Evolutionary conservation across 73 alveolate species (phyloP).

Genomic region (Stentor coeruleus): DNA sequence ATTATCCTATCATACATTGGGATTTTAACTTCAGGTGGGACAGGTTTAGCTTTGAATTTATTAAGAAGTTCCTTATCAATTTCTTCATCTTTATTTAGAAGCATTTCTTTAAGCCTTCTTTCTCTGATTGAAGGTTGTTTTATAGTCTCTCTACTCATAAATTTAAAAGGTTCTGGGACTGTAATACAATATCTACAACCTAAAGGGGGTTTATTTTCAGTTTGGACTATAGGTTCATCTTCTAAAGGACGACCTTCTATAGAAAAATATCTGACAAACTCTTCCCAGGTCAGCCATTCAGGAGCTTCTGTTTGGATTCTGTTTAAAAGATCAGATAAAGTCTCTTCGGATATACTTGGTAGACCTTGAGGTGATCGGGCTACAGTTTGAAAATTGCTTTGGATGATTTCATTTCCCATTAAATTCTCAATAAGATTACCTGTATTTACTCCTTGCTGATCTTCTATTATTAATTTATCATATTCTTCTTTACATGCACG

Average conservation of each 20-base stretch:
- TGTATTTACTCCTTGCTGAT: background rate
- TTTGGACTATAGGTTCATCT: conserved; percentile 48
- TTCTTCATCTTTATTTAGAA: conserved; percentile 50
- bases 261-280: conserved; percentile 66
- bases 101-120: conserved; percentile 66
- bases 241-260: conserved; percentile 74
- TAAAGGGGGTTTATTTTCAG: conserved; percentile 31
- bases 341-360: conserved; percentile 41
- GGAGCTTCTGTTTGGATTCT: conserved; percentile 65
- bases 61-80: conserved; percentile 44
- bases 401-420: background rate
- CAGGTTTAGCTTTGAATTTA: conserved; percentile 55
- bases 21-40: conserved; percentile 60
- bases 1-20: conserved; percentile 59
- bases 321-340: conserved; percentile 57
- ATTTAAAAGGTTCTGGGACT: conserved; percentile 73
- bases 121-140: conserved; percentile 56
- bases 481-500: background rate
- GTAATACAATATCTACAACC: conserved; percentile 60
- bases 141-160: conserved; percentile 71
- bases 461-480: background rate
- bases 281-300: conserved; percentile 61
- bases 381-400: background rate
- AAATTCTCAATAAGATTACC: background rate
- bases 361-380: conserved; percentile 26